Evolutionary conservation across 192 early-diverging fungal genomes (phyloP), one percentile per base, ranked within the genome.

Genomic region (Coemansia sp.): DNA sequence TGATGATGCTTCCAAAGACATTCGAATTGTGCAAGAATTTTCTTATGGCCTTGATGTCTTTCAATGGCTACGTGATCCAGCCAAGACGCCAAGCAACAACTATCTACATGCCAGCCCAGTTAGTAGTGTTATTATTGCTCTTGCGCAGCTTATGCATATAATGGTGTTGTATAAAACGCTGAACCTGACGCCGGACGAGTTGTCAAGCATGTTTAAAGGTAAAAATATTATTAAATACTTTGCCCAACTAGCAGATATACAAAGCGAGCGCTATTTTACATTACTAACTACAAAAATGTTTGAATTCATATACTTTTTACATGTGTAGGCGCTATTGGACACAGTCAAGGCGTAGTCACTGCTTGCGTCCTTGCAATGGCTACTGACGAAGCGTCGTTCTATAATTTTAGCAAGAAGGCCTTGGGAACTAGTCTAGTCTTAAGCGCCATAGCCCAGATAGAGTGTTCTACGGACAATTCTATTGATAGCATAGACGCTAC

Each of bases 81-180:
- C 85, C 60, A 71, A 84, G 6, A 65, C 85, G 50, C 95, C 94
- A 19, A 87, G 87, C 75, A 80, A 86, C 47, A 86, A 88, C 87
- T 85, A 69, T 92, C n/a, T n/a, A n/a, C n/a, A n/a, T n/a, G n/a
- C n/a, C n/a, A n/a, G n/a, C n/a, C n/a, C n/a, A n/a, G n/a, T n/a
- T n/a, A n/a, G n/a, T n/a, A n/a, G n/a, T n/a, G n/a, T n/a, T n/a
- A n/a, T n/a, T n/a, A n/a, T n/a, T n/a, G n/a, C n/a, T n/a, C n/a
- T 98, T 41, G 91, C 91, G 10, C 94, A 98, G 82, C 83, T 98
- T 39, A 86, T 93, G 71, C 89, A 94, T 11, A 74, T 92, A 49
- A 87, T 89, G 58, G 88, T 85, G 61, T 85, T 86, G 84, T 87
- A 84, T 73, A 77, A 82, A 65, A 87, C 90, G 11, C 87, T 88